Percentiles rank a stretch among this genome's conserved stretches.
Evolutionary conservation across 1,284 basidiomycete genomes (phyloP).

Genomic region (Tilletia horrida): DNA sequence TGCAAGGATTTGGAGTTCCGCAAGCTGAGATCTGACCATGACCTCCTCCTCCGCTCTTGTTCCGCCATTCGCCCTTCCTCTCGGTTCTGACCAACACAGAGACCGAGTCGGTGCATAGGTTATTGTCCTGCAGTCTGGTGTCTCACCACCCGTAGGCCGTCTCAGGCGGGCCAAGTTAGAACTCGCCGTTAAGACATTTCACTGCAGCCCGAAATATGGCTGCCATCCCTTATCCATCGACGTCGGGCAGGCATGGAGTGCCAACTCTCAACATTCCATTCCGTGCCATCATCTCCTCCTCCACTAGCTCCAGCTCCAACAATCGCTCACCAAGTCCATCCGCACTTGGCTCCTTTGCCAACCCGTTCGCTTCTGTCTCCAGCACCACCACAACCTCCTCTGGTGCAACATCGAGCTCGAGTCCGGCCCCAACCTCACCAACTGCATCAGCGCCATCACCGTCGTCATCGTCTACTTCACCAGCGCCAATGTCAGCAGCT

Average conservation of each 20-base stretch:
- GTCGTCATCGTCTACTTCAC: background rate
- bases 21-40: background rate
- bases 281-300: constrained; percentile 16
- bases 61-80: background rate
- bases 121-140: background rate
- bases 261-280: constrained; percentile 7
- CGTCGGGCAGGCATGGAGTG: background rate
- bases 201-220: background rate
- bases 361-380: background rate
- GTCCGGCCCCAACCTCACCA: background rate
- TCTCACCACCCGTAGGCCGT: background rate
- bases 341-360: background rate
- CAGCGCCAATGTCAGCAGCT: background rate
- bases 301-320: background rate
- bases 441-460: background rate
- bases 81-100: background rate
- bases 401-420: background rate
- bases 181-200: background rate
- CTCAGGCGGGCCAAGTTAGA: too few species aligned
- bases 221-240: constrained; percentile 15
- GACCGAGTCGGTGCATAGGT: background rate
- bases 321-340: background rate
- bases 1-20: background rate
- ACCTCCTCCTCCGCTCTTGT: background rate
- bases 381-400: background rate